Conservation (phyloP, 805 yeast genomes). For the Sugiyamaella chiloensis region DNA sequence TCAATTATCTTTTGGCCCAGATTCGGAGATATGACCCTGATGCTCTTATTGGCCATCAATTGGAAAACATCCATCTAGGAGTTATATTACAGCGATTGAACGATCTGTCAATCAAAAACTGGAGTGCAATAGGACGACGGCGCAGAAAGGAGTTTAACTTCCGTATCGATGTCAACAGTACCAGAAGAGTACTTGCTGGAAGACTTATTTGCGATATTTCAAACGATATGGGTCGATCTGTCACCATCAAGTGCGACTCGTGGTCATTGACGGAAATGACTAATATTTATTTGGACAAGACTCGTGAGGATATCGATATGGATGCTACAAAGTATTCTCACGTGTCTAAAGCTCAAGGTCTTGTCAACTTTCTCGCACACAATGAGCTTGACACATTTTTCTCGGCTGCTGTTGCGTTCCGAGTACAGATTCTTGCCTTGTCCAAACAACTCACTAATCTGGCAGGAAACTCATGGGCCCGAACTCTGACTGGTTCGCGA, state of each 20-base stretch:
- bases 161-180: conserved; percentile 45
- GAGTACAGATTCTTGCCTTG: conserved; percentile 79
- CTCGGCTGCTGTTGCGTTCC: conserved; percentile 73
- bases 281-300: conserved; percentile 66
- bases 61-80: conserved; percentile 76
- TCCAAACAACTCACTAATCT: conserved; percentile 87
- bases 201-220: conserved; percentile 88
- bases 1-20: conserved; percentile 70
- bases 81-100: conserved; percentile 77
- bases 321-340: conserved; percentile 55
- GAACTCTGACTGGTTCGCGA: conserved; percentile 89
- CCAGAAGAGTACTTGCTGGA: conserved; percentile 69
- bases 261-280: conserved; percentile 95
- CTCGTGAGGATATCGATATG: conserved; percentile 69
- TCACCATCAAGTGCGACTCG: conserved; percentile 86
- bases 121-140: conserved; percentile 75
- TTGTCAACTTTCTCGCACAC: conserved; percentile 69
- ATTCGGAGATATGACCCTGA: conserved; percentile 86
- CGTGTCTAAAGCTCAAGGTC: conserved; percentile 55
- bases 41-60: conserved; percentile 79
- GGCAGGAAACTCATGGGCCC: conserved; percentile 98
- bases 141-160: conserved; percentile 71
- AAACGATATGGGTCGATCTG: conserved; percentile 90
- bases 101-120: conserved; percentile 56
- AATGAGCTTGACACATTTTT: conserved; percentile 63